Base-by-base conservation (phyloP, 108 stramenopile species). In the Cylindrotheca fusiformis region DNA sequence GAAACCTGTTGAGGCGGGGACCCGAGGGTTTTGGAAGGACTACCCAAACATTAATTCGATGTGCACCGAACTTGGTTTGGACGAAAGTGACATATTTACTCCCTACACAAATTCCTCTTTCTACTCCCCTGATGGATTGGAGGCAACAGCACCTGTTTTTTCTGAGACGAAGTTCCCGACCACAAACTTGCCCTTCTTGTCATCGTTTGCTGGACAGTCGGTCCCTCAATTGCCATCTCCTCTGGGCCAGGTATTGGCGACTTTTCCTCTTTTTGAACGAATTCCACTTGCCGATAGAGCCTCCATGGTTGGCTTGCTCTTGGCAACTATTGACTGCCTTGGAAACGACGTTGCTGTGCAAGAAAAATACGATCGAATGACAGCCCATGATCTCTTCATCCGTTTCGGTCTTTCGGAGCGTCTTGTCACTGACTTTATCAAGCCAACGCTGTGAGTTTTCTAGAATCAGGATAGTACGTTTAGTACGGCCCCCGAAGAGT, bases 21-120 rank as follows among this genome's bases (percentile, higher is more conserved):
- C 85, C 25, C 72, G 93, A 47, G 96, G 96, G 20, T 95, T 97
- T 58, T 97, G 95, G 95, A 91, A 92, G 74, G 95, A 95, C 50
- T 97, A 97, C 72, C 96, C 96, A 21, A 97, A 97, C 66, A 95
- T 97, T 47, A 84, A 95, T 48, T 55, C 53, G 1, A 72, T 97
- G 14, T 89, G 88, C 50, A 75, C 71, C 22, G 65, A 87, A 62
- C 60, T 95, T 25, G 75, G 71, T 33, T 46, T 97, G 2, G 47
- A 65, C 1, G 83, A 91, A 62, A 56, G 84, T 17, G 81, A 94
- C 24, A 67, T 91, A 12, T 97, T 95, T 66, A 93, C 96, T 4
- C 72, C 76, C 32, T 97, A 79, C 70, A 97, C 96, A 50, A 85
- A 95, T 67, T 90, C 88, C 5, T 86, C 85, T 19, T 97, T 97